These are phyloP conservation scores for Termitomyces titanicus DNA, from an alignment of 768 basidiomycete genomes.

Conservation along the genomic window DNA sequence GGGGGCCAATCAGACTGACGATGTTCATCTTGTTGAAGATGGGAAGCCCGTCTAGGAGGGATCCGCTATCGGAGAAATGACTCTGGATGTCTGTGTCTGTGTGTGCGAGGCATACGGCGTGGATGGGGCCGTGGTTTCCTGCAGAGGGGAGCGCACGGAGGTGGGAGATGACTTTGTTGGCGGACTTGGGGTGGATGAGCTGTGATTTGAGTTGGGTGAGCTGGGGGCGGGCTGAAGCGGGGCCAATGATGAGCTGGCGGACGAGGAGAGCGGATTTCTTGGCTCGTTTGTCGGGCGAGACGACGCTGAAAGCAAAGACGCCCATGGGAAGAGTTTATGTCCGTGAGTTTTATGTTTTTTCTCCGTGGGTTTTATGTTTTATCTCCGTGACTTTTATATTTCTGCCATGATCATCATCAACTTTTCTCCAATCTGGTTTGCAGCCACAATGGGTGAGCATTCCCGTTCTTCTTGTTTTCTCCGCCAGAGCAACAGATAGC, in stretches of 20 bases:
- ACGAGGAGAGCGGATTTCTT: constrained; percentile 60
- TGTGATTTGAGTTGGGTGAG: constrained; percentile 64
- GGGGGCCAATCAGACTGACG: constrained; percentile 53
- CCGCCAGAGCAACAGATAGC: constrained; percentile 20
- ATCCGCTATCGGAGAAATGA: constrained; percentile 43
- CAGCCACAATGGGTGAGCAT: constrained; percentile 39
- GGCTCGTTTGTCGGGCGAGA: constrained; percentile 62
- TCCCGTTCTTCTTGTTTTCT: neutral
- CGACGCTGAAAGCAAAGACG: too few relatives aligned
- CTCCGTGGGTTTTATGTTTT: too few relatives aligned
- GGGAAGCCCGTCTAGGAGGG: constrained; percentile 40
- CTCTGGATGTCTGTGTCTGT: constrained; percentile 60
- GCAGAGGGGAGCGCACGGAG: constrained; percentile 57
- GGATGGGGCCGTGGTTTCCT: constrained; percentile 50
- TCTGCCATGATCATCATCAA: constrained; percentile 23
- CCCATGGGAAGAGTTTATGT: too few relatives aligned
- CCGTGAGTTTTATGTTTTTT: constrained; percentile 40
- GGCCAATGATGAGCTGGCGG: constrained; percentile 68
- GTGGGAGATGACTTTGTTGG: constrained; percentile 70
- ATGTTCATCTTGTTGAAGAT: constrained; percentile 60
- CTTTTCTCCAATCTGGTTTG: constrained; percentile 41
- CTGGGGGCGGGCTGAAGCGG: constrained; percentile 44
- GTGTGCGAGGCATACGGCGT: constrained; percentile 69
- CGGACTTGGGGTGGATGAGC: constrained; percentile 62
- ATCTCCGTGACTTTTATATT: neutral